Evolutionary conservation across 2,329 filamentous ascomycete genomes (phyloP).

Genomic region (Fusarium dimerum): DNA sequence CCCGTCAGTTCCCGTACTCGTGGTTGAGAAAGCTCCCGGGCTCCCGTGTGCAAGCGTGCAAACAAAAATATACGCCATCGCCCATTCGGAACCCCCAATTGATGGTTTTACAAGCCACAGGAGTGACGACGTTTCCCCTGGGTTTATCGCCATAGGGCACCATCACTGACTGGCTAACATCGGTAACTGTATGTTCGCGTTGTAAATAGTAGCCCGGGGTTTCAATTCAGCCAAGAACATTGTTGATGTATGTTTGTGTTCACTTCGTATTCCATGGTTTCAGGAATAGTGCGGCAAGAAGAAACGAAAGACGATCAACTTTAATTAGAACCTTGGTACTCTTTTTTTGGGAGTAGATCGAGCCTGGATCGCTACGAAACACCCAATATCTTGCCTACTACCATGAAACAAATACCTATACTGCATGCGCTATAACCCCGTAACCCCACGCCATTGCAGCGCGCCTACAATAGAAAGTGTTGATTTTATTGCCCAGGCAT

Average conservation of each 20-base stretch:
- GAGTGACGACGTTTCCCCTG: no score
- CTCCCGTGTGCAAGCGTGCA: conserved; percentile 18
- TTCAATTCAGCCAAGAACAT: no score
- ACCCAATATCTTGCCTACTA: neutral
- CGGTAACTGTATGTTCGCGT: no score
- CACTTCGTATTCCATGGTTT: no score
- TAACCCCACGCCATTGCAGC: conserved; percentile 10
- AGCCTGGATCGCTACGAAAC: conserved; percentile 4
- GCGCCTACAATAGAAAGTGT: neutral
- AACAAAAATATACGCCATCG: conserved; percentile 1
- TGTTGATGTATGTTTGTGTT: no score
- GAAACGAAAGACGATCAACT: conserved; percentile 1
- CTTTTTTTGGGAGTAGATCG: conserved; percentile 6
- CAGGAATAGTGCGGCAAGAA: no score
- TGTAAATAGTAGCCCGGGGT: no score
- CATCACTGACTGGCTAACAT: no score
- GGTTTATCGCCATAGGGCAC: no score
- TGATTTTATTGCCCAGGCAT: no score
- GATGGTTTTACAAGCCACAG: no score
- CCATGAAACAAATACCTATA: conserved; percentile 10
- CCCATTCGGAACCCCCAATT: neutral
- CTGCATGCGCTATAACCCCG: neutral
- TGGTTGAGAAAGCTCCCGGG: conserved; percentile 24
- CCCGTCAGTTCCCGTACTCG: conserved; percentile 29
- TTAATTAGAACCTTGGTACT: conserved; percentile 9